These are phyloP conservation scores for Schizosaccharomyces japonicus DNA, from an alignment of 805 yeast genomes.

Conservation along the genomic window DNA sequence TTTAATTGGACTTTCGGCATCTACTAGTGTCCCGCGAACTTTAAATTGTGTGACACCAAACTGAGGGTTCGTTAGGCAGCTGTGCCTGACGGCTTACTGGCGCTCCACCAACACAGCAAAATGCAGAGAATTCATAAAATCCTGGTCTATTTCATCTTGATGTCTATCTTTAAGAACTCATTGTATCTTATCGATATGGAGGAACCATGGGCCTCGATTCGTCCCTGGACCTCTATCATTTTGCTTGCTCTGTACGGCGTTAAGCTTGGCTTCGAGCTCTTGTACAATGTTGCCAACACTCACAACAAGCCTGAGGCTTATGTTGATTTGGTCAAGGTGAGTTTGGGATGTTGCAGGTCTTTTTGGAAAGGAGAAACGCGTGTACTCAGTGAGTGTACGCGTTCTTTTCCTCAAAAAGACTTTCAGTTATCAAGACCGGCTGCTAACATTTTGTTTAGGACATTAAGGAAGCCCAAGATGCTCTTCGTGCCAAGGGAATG, in stretches of 20 bases:
- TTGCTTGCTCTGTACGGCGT: not conserved
- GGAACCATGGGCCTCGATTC: not conserved
- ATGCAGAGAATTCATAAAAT: constrained; percentile 1
- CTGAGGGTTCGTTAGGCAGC: too few relatives aligned
- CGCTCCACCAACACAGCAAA: too few relatives aligned
- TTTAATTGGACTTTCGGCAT: too few relatives aligned
- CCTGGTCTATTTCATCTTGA: not conserved
- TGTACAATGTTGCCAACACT: constrained; percentile 1
- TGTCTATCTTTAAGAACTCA: not conserved
- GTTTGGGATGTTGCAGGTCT: not conserved
- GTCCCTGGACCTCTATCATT: not conserved
- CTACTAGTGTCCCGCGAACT: too few relatives aligned
- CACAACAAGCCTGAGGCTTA: not conserved
- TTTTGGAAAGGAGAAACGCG: not conserved
- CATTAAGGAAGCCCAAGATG: constrained; percentile 1
- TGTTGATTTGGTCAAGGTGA: constrained; percentile 1
- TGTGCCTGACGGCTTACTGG: too few relatives aligned
- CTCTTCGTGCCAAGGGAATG: not conserved
- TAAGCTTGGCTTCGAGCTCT: not conserved
- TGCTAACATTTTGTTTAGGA: not conserved
- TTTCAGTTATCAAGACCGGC: not conserved
- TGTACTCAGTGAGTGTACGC: too few relatives aligned
- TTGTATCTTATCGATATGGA: not conserved
- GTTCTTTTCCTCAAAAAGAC: too few relatives aligned
- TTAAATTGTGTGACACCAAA: too few relatives aligned